phyloP scores from a whole-genome alignment of 106 monocot species.

The Agapanthus africanus region DNA sequence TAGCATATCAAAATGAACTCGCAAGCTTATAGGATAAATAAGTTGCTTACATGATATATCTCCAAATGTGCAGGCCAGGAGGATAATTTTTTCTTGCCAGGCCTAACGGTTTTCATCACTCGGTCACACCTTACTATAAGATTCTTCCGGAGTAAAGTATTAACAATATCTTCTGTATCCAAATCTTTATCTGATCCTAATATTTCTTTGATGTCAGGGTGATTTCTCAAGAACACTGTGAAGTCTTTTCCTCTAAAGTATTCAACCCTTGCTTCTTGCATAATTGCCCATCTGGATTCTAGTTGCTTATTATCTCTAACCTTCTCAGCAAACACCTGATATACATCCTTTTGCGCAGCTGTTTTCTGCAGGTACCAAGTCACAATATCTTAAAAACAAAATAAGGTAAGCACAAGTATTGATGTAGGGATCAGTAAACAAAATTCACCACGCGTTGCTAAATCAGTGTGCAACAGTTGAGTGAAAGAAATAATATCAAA shows the following conservation, averaged over 20 bases:
- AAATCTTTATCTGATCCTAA: constrained; percentile 71
- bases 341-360: constrained; percentile 61
- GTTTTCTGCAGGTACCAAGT: too few relatives aligned
- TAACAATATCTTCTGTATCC: constrained; percentile 77
- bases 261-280: constrained; percentile 97
- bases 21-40: too few relatives aligned
- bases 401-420: too few relatives aligned
- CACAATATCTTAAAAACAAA: too few relatives aligned
- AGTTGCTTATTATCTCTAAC: constrained; percentile 97
- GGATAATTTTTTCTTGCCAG: constrained; percentile 94
- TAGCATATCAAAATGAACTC: too few relatives aligned
- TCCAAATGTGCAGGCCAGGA: constrained; percentile 97
- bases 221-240: constrained; percentile 56
- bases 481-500: too few relatives aligned
- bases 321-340: constrained; percentile 90
- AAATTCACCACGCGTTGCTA: too few relatives aligned
- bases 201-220: constrained; percentile 72
- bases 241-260: constrained; percentile 98
- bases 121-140: constrained; percentile 91
- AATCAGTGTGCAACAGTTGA: too few relatives aligned
- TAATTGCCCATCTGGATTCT: constrained; percentile 96
- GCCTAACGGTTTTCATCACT: constrained; percentile 85
- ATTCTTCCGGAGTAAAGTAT: constrained; percentile 66
- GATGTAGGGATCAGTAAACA: too few relatives aligned
- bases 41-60: constrained; percentile 75